phyloP scores from a whole-genome alignment of 2,329 filamentous ascomycete species.

The Simplicillium aogashimaense region DNA sequence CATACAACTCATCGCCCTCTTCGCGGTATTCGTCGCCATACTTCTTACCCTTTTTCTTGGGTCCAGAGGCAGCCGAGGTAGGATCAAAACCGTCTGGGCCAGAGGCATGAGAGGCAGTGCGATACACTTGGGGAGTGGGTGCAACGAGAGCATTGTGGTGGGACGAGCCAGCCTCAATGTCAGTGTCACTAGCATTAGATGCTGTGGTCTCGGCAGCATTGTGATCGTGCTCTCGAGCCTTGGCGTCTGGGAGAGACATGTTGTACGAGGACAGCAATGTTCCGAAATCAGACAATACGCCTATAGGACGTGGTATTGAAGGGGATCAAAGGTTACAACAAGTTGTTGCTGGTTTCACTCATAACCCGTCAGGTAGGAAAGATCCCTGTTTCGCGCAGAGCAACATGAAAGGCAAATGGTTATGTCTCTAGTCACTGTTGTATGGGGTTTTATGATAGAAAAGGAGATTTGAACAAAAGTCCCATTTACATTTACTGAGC shows the following conservation, averaged over 20 bases:
- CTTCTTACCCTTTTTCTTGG: conserved; percentile 4
- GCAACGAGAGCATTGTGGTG: not conserved
- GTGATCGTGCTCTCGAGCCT: no score
- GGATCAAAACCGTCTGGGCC: conserved; percentile 17
- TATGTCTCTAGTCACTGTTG: no score
- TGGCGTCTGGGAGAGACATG: no score
- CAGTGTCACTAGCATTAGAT: not conserved
- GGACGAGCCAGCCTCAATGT: not conserved
- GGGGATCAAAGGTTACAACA: not conserved
- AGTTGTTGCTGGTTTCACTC: not conserved
- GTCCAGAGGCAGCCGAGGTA: conserved; percentile 4
- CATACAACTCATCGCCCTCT: conserved; percentile 47
- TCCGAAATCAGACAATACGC: not conserved
- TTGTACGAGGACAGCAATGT: not conserved
- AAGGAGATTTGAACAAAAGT: no score
- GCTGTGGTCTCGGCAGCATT: not conserved
- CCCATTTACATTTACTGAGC: no score
- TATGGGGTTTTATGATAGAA: no score
- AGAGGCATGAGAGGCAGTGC: conserved; percentile 18
- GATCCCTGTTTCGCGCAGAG: not conserved
- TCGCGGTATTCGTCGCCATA: conserved; percentile 13
- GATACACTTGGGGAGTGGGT: conserved; percentile 8
- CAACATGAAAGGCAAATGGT: not conserved
- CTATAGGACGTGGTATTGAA: no score
- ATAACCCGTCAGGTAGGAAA: not conserved